Percentiles rank a stretch among this genome's conserved stretches.
Conservation (phyloP, 2,329 filamentous ascomycete genomes). For the Delphinella strobiligena region DNA sequence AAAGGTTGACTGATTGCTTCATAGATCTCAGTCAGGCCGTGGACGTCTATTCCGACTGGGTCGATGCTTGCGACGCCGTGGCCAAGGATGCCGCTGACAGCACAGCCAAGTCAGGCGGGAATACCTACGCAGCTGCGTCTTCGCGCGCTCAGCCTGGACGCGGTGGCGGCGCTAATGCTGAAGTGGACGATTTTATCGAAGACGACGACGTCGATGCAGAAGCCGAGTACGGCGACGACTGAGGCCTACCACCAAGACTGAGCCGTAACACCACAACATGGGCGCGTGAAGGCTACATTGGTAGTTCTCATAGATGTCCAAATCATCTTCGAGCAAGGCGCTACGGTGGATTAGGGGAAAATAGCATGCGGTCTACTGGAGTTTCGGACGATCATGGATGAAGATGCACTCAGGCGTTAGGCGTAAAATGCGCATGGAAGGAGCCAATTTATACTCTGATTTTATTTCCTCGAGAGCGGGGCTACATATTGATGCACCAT, state of each 20-base stretch:
- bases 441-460: no score
- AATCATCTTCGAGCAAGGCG: not conserved
- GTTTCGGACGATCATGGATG: no score
- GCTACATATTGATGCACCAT: no score
- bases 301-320: no score
- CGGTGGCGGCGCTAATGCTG: constrained; percentile 15
- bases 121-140: constrained; percentile 8
- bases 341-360: not conserved
- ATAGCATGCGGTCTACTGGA: no score
- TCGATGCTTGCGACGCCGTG: constrained; percentile 77
- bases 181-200: constrained; percentile 23
- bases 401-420: no score
- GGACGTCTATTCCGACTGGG: constrained; percentile 96
- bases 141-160: constrained; percentile 8
- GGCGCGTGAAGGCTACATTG: no score
- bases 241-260: not conserved
- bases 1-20: constrained; percentile 12
- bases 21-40: constrained; percentile 79
- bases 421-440: no score
- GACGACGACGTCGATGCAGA: constrained; percentile 24
- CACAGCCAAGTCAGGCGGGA: constrained; percentile 8
- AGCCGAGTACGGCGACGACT: constrained; percentile 22
- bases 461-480: no score
- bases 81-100: constrained; percentile 41
- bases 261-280: not conserved